Evolutionary conservation across 148 eudicot species (phyloP), one percentile per base, ranked within the genome.

Genomic region (Vaccinium macrocarpon): DNA sequence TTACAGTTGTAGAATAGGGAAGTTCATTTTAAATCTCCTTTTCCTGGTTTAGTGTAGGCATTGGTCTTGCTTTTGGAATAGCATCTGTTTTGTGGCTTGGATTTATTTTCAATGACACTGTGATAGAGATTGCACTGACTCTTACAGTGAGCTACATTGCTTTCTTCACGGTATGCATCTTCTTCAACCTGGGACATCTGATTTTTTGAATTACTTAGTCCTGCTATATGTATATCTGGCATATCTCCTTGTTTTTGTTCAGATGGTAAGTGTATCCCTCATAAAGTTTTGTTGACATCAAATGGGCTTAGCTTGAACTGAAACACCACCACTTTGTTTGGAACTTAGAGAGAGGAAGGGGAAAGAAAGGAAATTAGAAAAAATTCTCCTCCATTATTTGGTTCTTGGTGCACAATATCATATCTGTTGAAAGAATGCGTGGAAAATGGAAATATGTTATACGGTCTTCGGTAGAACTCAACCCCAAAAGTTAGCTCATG

Each of bases 81-180:
- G 93, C 88, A 56, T 95, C 99, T 57, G 95, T 95, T 52, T 86
- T 95, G 88, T 97, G 99, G 99, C 98, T 97, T 86, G 96, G 98
- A 62, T 93, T 89, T 82, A 93, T 97, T 77, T 97, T 97, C 90
- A 97, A 92, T 88, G 99, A 97, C 90, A 93, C 97, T 42, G 94
- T 93, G 55, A 97, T 97, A 83, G 99, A 97, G 87, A 97, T 97
- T 85, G 72, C 98, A 3, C 86, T 97, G 90, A 97, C 99, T 29
- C 89, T 97, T 89, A 91, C 99, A 18, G 95, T 97, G 87, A 97
- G 98, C 97, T 97, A 97, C 87, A 78, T 93, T 88, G 99, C 99
- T 78, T 97, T 84, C 90, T 97, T 87, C 91, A 90, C 99, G 21
- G 99, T 97, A 93, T 84, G 97, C 82, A 81, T 10, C 87, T 85